phyloP scores from a whole-genome alignment of 116 monocot genomes.

The Dioscorea cayenensis region DNA sequence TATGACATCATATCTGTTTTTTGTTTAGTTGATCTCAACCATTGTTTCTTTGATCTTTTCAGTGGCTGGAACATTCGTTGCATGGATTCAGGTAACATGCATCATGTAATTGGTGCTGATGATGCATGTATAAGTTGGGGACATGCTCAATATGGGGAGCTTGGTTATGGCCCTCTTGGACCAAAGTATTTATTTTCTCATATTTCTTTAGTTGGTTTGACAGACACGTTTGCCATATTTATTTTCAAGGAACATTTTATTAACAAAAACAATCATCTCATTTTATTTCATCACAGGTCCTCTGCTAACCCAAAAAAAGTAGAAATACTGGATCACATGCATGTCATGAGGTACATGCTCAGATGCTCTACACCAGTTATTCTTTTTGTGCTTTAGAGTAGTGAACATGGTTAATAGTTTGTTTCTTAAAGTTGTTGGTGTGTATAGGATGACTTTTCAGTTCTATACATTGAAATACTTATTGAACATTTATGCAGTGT shows the following conservation, averaged over 20 bases:
- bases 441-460: too few species aligned
- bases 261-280: not conserved
- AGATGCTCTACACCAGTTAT: not conserved
- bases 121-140: constrained; percentile 98
- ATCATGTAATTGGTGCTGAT: constrained; percentile 94
- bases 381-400: too few species aligned
- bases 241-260: not conserved
- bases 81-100: constrained; percentile 96
- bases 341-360: constrained; percentile 50
- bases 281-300: constrained; percentile 36
- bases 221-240: not conserved
- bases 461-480: not conserved
- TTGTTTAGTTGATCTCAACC: not conserved
- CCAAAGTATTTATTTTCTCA: constrained; percentile 56
- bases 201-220: not conserved
- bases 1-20: not conserved
- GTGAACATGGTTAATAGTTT: too few species aligned
- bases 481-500: constrained; percentile 38
- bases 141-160: constrained; percentile 57
- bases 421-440: too few species aligned
- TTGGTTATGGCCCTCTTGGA: constrained; percentile 73
- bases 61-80: constrained; percentile 99
- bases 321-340: constrained; percentile 83
- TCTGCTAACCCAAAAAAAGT: constrained; percentile 95
- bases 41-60: constrained; percentile 1